These are phyloP conservation scores for Taphrina deformans DNA, from an alignment of 1,139 yeast genomes.

Conservation along the genomic window DNA sequence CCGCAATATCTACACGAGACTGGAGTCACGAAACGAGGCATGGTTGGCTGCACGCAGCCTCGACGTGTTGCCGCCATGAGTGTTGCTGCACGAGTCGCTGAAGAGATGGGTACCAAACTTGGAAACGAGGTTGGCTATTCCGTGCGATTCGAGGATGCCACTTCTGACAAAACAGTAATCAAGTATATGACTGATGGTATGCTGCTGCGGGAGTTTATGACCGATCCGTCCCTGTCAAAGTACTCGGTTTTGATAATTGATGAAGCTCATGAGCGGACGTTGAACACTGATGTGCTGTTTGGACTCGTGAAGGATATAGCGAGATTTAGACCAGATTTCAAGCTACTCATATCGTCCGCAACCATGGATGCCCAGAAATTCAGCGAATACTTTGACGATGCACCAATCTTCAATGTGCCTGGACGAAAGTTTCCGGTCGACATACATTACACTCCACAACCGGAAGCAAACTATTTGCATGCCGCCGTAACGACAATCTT, in stretches of 20 bases:
- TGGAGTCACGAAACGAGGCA: conserved; percentile 61
- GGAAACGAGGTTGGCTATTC: conserved; percentile 87
- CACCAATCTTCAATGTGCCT: conserved; percentile 76
- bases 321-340: conserved; percentile 63
- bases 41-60: conserved; percentile 92
- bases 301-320: conserved; percentile 77
- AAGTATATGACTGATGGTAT: conserved; percentile 96
- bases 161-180: conserved; percentile 62
- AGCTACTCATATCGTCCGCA: conserved; percentile 83
- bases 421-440: conserved; percentile 91
- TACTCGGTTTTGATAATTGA: conserved; percentile 89
- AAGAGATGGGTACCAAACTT: conserved; percentile 68
- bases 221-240: conserved; percentile 65
- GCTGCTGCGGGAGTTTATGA: conserved; percentile 77
- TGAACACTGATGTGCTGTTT: conserved; percentile 85
- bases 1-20: conserved; percentile 87
- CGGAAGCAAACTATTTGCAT: conserved; percentile 85
- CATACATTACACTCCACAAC: conserved; percentile 77
- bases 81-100: conserved; percentile 88
- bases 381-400: conserved; percentile 68
- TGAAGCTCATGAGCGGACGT: conserved; percentile 94
- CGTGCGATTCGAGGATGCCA: conserved; percentile 78
- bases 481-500: conserved; percentile 83
- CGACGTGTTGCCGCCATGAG: conserved; percentile 94
- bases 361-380: conserved; percentile 89